Evolutionary conservation across 2,329 filamentous ascomycete species (phyloP).

Genomic region (Clarireedia paspali): DNA sequence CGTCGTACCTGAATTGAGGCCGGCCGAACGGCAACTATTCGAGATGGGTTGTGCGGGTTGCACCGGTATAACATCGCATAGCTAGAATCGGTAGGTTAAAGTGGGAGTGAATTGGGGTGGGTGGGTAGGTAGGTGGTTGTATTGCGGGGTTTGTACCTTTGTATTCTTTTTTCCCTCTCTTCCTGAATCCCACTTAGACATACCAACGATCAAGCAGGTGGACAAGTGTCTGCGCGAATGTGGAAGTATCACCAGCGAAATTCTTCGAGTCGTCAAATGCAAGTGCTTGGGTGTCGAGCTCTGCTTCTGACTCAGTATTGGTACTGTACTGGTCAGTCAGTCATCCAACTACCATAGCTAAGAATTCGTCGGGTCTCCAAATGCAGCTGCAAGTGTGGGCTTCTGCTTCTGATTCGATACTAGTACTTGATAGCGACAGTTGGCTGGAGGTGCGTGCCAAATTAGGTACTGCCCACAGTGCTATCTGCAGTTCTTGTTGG

Average conservation of each 20-base stretch:
- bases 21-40: background rate
- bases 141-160: too few relatives aligned
- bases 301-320: too few relatives aligned
- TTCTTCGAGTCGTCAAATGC: too few relatives aligned
- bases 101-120: background rate
- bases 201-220: too few relatives aligned
- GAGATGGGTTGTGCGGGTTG: background rate
- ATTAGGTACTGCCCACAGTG: background rate
- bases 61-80: background rate
- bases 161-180: too few relatives aligned
- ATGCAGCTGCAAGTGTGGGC: background rate
- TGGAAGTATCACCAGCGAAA: too few relatives aligned
- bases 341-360: too few relatives aligned
- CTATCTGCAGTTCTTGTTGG: background rate
- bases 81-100: too few relatives aligned
- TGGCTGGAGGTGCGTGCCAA: background rate
- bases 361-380: background rate
- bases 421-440: background rate
- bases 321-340: too few relatives aligned
- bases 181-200: too few relatives aligned
- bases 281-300: too few relatives aligned
- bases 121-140: background rate
- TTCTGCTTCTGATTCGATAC: background rate
- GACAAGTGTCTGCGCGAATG: too few relatives aligned
- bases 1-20: background rate